A percentile compares a stretch with the other conserved stretches of the same genome.
These are phyloP conservation scores for Mortierella sp. DNA, from an alignment of 371 early-diverging fungal species.

Conservation along the genomic window DNA sequence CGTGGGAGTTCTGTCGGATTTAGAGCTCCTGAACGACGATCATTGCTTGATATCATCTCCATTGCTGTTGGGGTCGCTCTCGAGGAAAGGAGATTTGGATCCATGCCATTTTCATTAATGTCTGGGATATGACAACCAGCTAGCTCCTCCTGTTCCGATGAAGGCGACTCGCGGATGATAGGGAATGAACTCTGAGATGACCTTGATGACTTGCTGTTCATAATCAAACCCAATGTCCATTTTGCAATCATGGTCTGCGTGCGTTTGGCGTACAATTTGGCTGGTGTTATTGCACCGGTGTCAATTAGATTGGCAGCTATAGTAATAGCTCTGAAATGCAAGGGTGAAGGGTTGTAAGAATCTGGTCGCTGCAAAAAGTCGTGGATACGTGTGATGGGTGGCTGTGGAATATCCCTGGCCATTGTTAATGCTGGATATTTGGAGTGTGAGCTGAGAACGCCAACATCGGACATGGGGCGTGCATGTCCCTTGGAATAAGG, in stretches of 20 bases:
- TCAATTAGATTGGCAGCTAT: constrained; percentile 55
- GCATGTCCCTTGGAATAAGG: background rate
- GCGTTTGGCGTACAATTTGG: constrained; percentile 48
- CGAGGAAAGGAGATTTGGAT: background rate
- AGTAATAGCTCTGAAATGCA: constrained; percentile 55
- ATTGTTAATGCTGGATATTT: constrained; percentile 38
- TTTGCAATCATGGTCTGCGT: constrained; percentile 57
- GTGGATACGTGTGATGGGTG: constrained; percentile 48
- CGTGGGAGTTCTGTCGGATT: constrained; percentile 30
- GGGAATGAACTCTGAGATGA: constrained; percentile 28
- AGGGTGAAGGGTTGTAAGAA: constrained; percentile 43
- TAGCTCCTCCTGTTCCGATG: constrained; percentile 23
- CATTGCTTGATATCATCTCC: constrained; percentile 29
- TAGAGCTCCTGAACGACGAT: constrained; percentile 24
- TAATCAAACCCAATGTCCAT: constrained; percentile 55
- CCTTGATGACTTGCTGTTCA: constrained; percentile 39
- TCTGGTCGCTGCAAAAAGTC: constrained; percentile 40
- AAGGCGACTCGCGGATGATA: constrained; percentile 35
- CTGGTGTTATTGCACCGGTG: constrained; percentile 51
- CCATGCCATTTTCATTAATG: constrained; percentile 10
- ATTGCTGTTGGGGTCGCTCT: background rate
- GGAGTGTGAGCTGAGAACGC: constrained; percentile 11
- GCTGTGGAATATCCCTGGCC: constrained; percentile 45
- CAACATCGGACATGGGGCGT: constrained; percentile 51
- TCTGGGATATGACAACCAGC: constrained; percentile 4